Evolutionary conservation across 139 green algal species (phyloP).

Genomic region (Picochlorum sp.): DNA sequence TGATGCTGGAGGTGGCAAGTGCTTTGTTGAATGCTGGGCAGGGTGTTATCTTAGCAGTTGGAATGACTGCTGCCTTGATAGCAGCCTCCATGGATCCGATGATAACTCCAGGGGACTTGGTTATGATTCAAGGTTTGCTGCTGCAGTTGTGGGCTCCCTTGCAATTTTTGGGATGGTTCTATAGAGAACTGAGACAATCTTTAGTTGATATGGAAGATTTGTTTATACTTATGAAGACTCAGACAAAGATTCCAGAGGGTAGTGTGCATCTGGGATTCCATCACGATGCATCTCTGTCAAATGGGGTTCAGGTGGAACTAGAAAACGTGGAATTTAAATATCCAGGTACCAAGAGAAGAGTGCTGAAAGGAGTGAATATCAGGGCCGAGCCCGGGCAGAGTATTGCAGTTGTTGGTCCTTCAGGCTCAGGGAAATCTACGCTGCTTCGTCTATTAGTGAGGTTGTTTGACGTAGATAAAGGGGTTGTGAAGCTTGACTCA

Average conservation of each 20-base stretch:
- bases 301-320: conserved; percentile 41
- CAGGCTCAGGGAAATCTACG: conserved; percentile 34
- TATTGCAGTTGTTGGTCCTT: conserved; percentile 25
- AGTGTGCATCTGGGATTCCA: neutral
- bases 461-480: conserved; percentile 50
- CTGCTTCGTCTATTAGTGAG: conserved; percentile 48
- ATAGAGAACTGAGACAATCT: conserved; percentile 72
- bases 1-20: conserved; percentile 56
- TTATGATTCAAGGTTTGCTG: conserved; percentile 83
- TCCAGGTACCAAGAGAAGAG: conserved; percentile 17
- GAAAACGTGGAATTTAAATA: conserved; percentile 63
- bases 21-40: conserved; percentile 88
- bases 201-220: conserved; percentile 95
- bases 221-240: conserved; percentile 69
- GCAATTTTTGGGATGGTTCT: conserved; percentile 85
- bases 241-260: conserved; percentile 47
- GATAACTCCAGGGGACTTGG: conserved; percentile 6
- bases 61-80: conserved; percentile 53
- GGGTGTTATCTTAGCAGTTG: conserved; percentile 61
- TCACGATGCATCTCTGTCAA: neutral
- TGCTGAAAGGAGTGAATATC: conserved; percentile 41
- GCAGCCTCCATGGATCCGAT: conserved; percentile 12
- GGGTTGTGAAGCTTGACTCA: conserved; percentile 48
- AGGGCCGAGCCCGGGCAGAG: conserved; percentile 32
- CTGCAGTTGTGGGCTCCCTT: conserved; percentile 91